Evolutionary conservation across 2,329 filamentous ascomycete species (phyloP).

Genomic region (Karstenula rhodostoma): DNA sequence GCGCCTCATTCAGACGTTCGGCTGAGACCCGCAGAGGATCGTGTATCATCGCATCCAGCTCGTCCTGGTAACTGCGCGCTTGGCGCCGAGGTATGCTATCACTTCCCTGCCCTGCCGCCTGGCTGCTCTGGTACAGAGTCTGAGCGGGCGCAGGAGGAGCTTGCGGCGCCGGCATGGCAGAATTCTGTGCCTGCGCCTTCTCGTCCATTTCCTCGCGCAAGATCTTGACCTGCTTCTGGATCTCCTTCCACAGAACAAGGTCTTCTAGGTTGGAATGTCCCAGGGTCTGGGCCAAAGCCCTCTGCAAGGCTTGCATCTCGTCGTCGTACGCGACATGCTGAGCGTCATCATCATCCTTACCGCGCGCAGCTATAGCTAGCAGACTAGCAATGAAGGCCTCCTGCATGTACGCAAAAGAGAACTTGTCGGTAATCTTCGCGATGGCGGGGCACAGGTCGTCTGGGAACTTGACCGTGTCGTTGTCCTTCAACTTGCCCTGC

Average conservation of each 20-base stretch:
- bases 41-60: conserved; percentile 35
- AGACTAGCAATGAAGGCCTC: conserved; percentile 54
- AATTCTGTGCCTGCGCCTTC: conserved; percentile 13
- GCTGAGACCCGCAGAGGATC: conserved; percentile 13
- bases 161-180: not conserved
- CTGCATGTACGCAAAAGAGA: conserved; percentile 58
- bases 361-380: conserved; percentile 45
- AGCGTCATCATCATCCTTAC: conserved; percentile 25
- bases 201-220: conserved; percentile 52
- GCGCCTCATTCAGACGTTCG: conserved; percentile 1
- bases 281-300: conserved; percentile 4
- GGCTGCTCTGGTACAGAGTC: not conserved
- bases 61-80: conserved; percentile 22
- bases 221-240: conserved; percentile 54
- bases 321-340: conserved; percentile 30
- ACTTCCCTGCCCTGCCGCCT: conserved; percentile 1
- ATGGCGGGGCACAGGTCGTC: conserved; percentile 50
- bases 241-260: conserved; percentile 51
- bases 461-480: conserved; percentile 51
- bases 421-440: conserved; percentile 54
- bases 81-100: conserved; percentile 17
- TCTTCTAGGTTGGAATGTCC: conserved; percentile 43
- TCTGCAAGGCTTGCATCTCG: conserved; percentile 17
- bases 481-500: conserved; percentile 51
- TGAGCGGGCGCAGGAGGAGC: not conserved